Evolutionary conservation across 2,329 filamentous ascomycete species (phyloP), one percentile per base, ranked within the genome.

Genomic region (Colletotrichum melonis): DNA sequence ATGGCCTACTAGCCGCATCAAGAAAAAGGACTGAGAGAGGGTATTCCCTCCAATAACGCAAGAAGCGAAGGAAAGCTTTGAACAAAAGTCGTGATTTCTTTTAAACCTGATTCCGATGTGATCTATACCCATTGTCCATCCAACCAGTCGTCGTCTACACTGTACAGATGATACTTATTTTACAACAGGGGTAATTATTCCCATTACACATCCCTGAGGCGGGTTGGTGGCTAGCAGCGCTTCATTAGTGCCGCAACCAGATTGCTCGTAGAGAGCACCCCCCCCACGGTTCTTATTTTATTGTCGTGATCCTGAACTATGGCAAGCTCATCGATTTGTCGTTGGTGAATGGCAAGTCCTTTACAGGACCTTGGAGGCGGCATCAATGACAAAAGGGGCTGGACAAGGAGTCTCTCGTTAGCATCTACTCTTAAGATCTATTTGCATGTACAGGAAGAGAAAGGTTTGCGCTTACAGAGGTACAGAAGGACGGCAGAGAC

Each of bases 401-500:
- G 66, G 26, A 26, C n/a, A 32, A 2, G 46, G 7, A 52, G 24
- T 55, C 22, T 55, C 22, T 38, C 14, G n/a, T 64, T 65, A 60
- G 60, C 8, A 12, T 46, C 24, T 24, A 11, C 7, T 22, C n/a
- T 42, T 7, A 28, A 38, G 30, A 14, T 9, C 49, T 64, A 6
- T 6, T 22, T 22, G 49, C 28, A 11, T 19, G 8, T 30, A 5
- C 7, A 11, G 8, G 11, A 11, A 1, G 7, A 22, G n/a, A 30
- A 22, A 1, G 30, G 2, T 0, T 30, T 24, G 22, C 9, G 81
- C 93, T 70, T 90, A 97, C 94, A 94, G 74, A 97, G 85, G 81
- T 96, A 96, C 62, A 97, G 88, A 63, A 93, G 82, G 52, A 92
- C 86, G 75, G 91, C 92, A 19, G 91, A 90, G 52, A 90, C 88